Base-by-base conservation (phyloP, 768 basidiomycete genomes). In the Collybiopsis confluens region DNA sequence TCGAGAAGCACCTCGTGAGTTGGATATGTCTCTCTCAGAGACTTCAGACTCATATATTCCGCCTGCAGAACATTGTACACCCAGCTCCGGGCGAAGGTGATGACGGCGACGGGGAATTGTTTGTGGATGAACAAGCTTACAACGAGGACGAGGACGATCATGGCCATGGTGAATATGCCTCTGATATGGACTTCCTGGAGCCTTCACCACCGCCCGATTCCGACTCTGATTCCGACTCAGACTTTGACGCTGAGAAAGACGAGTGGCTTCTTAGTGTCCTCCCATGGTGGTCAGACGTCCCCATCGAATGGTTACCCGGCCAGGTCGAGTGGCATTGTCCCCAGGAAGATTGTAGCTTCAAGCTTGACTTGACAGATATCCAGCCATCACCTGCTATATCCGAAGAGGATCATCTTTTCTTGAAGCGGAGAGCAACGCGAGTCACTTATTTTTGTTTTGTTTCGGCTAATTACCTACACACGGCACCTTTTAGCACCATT, bases 161-260 rank as follows among this genome's bases (percentile, higher is more conserved):
- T 52, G 38, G 38, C 30, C 45, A 28, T 20, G 35, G 35, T n/a
- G 36, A 36, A 4, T 40, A 37, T 50, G 48, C 21, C 11, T 20
- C 16, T n/a, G 48, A 50, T 33, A 37, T 40, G 48, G 11, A 33
- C n/a, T 40, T 23, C 18, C 20, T 26, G 35, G 36, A 24, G 13
- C 15, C 18, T 4, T 20, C 48, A 20, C 7, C 35, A 9, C 48
- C 48, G 11, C 35, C 48, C 4, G 48, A 24, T 16, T 50, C 48
- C 38, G 36, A 40, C 35, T 50, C 48, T 8, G 48, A 50, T 37
- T 46, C 26, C n/a, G 48, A 48, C 30, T 33, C 28, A 13, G 46
- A 50, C 16, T 6, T 38, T 30, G 30, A 46, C 20, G 1, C 33
- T 33, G n/a, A 30, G 20, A 10, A 30, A 28, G 30, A 33, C 13